A percentile compares a stretch with the other conserved stretches of the same genome.
Conservation (phyloP, 2,329 filamentous ascomycete species). For the Phyllachora maydis region DNA sequence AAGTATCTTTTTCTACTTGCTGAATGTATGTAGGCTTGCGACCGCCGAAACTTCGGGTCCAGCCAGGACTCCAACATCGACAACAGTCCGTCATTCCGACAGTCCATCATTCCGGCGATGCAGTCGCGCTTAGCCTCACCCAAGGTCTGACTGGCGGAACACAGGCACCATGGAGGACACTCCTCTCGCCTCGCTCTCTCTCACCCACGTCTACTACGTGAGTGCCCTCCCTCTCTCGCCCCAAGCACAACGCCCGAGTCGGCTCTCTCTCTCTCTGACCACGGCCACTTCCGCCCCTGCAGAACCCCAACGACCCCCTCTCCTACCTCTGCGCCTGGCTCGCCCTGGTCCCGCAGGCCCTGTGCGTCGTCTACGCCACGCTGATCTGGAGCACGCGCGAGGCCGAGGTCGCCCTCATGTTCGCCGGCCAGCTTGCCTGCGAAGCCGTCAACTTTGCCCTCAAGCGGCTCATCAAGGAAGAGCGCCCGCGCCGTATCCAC, state of each 20-base stretch:
- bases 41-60: no score
- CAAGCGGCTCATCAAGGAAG: slow-evolving; percentile 83
- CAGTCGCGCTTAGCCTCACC: no score
- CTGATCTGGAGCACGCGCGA: slow-evolving; percentile 84
- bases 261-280: slow-evolving; percentile 1
- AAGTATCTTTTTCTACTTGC: no score
- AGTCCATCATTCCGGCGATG: no score
- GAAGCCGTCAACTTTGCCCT: slow-evolving; percentile 79
- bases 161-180: slow-evolving; percentile 17
- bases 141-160: no score
- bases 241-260: background rate
- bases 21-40: no score
- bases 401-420: slow-evolving; percentile 74
- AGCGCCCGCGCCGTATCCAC: slow-evolving; percentile 63
- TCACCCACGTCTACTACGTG: slow-evolving; percentile 95
- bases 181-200: slow-evolving; percentile 69
- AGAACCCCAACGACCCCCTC: slow-evolving; percentile 72
- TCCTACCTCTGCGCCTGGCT: slow-evolving; percentile 87
- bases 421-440: slow-evolving; percentile 76
- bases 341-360: slow-evolving; percentile 76
- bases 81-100: no score
- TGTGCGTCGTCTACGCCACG: slow-evolving; percentile 78
- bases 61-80: no score
- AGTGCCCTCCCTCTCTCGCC: no score
- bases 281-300: slow-evolving; percentile 1